phyloP scores from a whole-genome alignment of 139 green algal species.

The Gonium pectorale region DNA sequence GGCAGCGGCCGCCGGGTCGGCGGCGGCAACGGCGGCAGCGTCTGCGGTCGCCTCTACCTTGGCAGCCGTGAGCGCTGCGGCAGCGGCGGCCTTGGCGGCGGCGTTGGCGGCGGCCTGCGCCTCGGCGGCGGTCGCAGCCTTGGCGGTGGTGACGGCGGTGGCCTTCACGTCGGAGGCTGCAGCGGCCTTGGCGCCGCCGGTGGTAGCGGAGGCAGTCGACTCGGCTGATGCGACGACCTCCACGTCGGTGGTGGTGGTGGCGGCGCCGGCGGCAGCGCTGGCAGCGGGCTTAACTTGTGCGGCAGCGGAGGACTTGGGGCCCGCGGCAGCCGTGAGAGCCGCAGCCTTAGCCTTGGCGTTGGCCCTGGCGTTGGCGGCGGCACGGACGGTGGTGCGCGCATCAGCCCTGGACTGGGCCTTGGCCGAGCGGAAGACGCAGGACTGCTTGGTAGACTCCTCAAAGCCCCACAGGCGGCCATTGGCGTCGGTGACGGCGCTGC shows the following conservation, averaged over 20 bases:
- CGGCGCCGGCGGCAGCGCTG: neutral
- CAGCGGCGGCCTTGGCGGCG: neutral
- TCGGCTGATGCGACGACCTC: too few relatives aligned
- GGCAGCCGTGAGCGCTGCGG: too few relatives aligned
- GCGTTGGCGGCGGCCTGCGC: neutral
- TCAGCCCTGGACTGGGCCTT: too few relatives aligned
- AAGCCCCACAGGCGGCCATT: too few relatives aligned
- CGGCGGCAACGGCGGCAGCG: neutral
- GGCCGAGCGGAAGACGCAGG: neutral
- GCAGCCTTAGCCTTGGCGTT: too few relatives aligned
- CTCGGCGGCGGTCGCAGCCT: neutral
- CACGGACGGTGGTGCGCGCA: neutral
- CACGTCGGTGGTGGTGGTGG: neutral
- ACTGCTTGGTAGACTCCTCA: too few relatives aligned
- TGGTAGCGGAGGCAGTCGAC: too few relatives aligned
- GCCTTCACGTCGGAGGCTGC: neutral
- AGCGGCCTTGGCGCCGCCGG: too few relatives aligned
- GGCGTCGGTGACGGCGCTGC: too few relatives aligned
- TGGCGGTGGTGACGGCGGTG: neutral
- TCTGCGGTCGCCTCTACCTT: neutral
- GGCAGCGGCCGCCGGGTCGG: neutral
- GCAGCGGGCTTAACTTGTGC: too few relatives aligned
- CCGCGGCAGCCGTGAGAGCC: too few relatives aligned
- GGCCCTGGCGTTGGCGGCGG: neutral
- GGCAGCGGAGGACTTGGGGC: too few relatives aligned